phyloP scores from a whole-genome alignment of 768 basidiomycete genomes.

The Gymnopilus dilepis region DNA sequence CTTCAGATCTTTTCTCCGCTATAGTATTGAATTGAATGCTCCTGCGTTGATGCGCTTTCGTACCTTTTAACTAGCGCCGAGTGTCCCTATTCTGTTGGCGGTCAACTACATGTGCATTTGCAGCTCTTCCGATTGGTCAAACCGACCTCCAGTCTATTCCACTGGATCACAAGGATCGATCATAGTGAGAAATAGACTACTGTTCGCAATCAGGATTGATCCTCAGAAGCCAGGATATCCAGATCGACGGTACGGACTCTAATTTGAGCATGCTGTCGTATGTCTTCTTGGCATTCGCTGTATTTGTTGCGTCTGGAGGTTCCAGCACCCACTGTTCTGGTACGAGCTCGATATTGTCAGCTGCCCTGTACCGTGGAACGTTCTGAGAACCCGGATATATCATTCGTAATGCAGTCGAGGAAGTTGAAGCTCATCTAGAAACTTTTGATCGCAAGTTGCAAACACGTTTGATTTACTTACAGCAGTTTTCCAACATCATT shows the following conservation, averaged over 20 bases:
- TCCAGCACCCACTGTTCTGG: neutral
- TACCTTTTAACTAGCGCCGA: neutral
- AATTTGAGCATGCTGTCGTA: neutral
- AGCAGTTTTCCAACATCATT: no score
- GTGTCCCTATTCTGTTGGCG: neutral
- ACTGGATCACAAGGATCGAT: neutral
- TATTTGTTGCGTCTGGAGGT: neutral
- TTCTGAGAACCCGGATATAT: neutral
- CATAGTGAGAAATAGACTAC: neutral
- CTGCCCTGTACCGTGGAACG: slow-evolving; percentile 1
- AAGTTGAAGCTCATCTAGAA: no score
- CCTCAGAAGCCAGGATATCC: neutral
- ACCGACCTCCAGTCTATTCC: neutral
- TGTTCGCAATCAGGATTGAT: neutral
- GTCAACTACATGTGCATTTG: neutral
- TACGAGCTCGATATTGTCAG: neutral
- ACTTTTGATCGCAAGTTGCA: no score
- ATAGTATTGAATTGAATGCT: no score
- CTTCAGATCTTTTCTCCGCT: no score
- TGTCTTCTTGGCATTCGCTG: neutral
- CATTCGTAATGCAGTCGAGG: neutral
- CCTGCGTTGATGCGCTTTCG: neutral
- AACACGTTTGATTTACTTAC: no score
- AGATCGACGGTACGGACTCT: slow-evolving; percentile 7
- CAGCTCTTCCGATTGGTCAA: slow-evolving; percentile 5